Percentiles rank a stretch among this genome's conserved stretches.
These are phyloP conservation scores for Emydomyces testavorans DNA, from an alignment of 2,329 filamentous ascomycete genomes.

Conservation along the genomic window DNA sequence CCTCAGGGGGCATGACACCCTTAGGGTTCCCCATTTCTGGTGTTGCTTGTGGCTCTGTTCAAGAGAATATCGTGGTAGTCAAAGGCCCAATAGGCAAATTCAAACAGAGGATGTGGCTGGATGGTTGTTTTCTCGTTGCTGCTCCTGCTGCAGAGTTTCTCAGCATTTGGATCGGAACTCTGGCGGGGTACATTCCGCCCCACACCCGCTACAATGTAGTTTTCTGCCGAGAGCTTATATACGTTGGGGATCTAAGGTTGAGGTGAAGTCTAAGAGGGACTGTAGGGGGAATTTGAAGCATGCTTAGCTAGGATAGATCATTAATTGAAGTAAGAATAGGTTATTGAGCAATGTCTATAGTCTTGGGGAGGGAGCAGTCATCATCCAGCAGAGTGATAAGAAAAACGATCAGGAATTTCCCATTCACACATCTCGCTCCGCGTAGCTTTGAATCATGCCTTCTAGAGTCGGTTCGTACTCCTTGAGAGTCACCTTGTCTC, in stretches of 20 bases:
- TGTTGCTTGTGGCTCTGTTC: not conserved
- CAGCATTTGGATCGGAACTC: not conserved
- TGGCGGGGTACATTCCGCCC: not conserved
- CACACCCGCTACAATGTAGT: too few species aligned
- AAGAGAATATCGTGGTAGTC: not conserved
- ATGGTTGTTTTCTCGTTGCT: not conserved
- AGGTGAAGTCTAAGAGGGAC: too few species aligned
- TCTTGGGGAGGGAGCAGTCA: not conserved
- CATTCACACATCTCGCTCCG: slow-evolving; percentile 42
- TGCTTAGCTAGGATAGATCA: too few species aligned
- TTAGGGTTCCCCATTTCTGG: slow-evolving; percentile 12
- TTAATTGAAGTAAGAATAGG: too few species aligned
- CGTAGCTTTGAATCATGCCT: slow-evolving; percentile 76
- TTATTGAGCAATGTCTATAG: too few species aligned
- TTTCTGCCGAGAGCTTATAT: too few species aligned
- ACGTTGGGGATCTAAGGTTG: too few species aligned
- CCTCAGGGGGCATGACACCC: slow-evolving; percentile 17
- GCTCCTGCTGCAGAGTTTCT: not conserved
- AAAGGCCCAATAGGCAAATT: not conserved
- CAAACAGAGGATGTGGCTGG: not conserved
- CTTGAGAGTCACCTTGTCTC: slow-evolving; percentile 61
- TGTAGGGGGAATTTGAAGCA: too few species aligned
- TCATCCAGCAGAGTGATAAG: not conserved
- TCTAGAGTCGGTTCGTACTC: slow-evolving; percentile 74
- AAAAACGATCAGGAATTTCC: not conserved